Base-by-base conservation (phyloP, 148 eudicot species). In the Camellia lanceoleosa region DNA sequence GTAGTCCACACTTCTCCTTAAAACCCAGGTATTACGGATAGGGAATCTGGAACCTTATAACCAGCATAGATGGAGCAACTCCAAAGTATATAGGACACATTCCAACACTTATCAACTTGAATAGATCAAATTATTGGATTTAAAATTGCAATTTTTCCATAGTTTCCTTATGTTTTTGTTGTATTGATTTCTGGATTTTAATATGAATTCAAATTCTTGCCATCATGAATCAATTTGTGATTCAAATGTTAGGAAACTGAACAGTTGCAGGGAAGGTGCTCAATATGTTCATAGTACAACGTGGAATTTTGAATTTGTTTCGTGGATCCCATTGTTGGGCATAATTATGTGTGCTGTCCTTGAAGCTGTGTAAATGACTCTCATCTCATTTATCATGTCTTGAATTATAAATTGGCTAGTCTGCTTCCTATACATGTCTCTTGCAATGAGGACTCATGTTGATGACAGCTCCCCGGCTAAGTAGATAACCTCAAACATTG, bases 371-470 rank as follows among this genome's bases (percentile, higher is more conserved):
- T 15, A 68, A 68, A 68, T 68, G 49, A 46, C 49, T 68, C 71
- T 68, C 71, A 42, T 15, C 71, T 68, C 71, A 42, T 15, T 67
- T 68, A 16, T 52, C 19, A n/a, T 74, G 41, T 41, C 43, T 56
- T 55, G 51, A 74, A 61, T n/a, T 42, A 74, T 38, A 15, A 16
- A 3, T 56, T 9, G 58, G 14, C 55, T 70, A 70, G 73, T n/a
- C 73, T 46, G 73, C 52, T 69, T 69, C 54, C 73, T 69, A 69
- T 52, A 16, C 5, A 9, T 70, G 54, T 51, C 55, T 70, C 55
- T 47, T 70, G 30, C 73, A 70, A 70, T 70, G 52, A 69, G 20
- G 7, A 69, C 10, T 69, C 73, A 69, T 5, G 52, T 70, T 18
- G 46, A 47, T 46, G 74, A 46, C 43, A 70, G 46, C 13, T 70